phyloP scores from a whole-genome alignment of 2,329 filamentous ascomycete species.

The Nigrospora sphaerica region DNA sequence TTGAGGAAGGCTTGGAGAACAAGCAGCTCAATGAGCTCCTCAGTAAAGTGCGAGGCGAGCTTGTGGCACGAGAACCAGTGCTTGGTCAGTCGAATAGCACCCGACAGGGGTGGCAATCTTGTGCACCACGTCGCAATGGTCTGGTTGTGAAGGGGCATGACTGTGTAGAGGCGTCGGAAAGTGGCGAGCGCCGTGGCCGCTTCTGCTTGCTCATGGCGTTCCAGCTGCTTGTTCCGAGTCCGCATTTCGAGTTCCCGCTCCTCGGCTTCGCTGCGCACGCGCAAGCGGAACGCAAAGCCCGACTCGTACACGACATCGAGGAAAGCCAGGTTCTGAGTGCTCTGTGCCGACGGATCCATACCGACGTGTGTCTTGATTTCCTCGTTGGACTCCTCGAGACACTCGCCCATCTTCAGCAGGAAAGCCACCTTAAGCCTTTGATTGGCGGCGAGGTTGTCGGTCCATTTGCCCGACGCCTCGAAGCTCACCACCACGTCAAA shows the following conservation, averaged over 20 bases:
- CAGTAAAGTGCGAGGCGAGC: slow-evolving; percentile 65
- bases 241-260: slow-evolving; percentile 72
- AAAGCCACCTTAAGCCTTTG: slow-evolving; percentile 94
- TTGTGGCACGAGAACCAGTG: slow-evolving; percentile 85
- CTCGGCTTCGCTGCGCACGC: slow-evolving; percentile 86
- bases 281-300: slow-evolving; percentile 71
- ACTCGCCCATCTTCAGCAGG: slow-evolving; percentile 65
- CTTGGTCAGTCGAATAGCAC: slow-evolving; percentile 78
- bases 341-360: slow-evolving; percentile 65
- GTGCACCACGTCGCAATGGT: slow-evolving; percentile 75
- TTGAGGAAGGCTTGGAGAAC: slow-evolving; percentile 72
- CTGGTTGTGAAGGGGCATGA: slow-evolving; percentile 73
- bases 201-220: slow-evolving; percentile 59
- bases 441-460: slow-evolving; percentile 82
- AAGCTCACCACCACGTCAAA: slow-evolving; percentile 84
- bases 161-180: slow-evolving; percentile 65
- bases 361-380: slow-evolving; percentile 65
- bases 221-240: slow-evolving; percentile 64
- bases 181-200: slow-evolving; percentile 61
- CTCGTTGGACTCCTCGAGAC: slow-evolving; percentile 56
- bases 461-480: slow-evolving; percentile 89
- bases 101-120: slow-evolving; percentile 70
- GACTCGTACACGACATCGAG: slow-evolving; percentile 72
- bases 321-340: slow-evolving; percentile 70
- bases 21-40: slow-evolving; percentile 80